Conservation (phyloP, 2,329 filamentous ascomycete genomes). For the Pleoardoris graminearum region DNA sequence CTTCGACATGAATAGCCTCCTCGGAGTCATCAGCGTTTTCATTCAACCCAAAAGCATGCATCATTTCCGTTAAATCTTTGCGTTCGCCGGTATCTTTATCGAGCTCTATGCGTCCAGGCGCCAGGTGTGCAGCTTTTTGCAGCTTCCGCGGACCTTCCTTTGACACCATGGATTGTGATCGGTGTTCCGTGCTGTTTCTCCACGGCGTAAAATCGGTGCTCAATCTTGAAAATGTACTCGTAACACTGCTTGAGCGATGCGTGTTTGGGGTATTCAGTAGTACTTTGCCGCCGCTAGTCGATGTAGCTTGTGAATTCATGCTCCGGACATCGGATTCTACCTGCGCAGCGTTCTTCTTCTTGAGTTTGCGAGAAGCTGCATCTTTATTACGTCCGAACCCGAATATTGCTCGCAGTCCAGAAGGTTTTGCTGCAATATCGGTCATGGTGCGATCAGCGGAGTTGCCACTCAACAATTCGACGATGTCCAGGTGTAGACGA, state of each 20-base stretch:
- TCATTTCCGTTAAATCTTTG: slow-evolving; percentile 39
- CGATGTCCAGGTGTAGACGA: too few species aligned
- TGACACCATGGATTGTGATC: background rate
- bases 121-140: background rate
- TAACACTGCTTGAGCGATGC: background rate
- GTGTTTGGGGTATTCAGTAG: background rate
- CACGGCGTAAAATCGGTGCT: slow-evolving; percentile 4
- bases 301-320: background rate
- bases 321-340: slow-evolving; percentile 4
- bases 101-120: slow-evolving; percentile 12
- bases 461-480: background rate
- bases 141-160: slow-evolving; percentile 6
- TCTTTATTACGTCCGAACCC: slow-evolving; percentile 8
- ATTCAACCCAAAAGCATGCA: slow-evolving; percentile 36
- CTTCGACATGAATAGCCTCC: slow-evolving; percentile 15
- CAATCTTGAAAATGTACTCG: background rate
- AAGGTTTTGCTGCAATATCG: slow-evolving; percentile 4
- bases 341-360: slow-evolving; percentile 6
- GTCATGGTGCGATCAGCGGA: slow-evolving; percentile 1
- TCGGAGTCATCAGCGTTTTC: slow-evolving; percentile 28
- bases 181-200: background rate
- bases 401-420: slow-evolving; percentile 9
- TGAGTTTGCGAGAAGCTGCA: slow-evolving; percentile 5
- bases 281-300: background rate
- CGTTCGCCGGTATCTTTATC: slow-evolving; percentile 39